phyloP scores from a whole-genome alignment of 768 basidiomycete genomes.

The Termitomyces sp. region DNA sequence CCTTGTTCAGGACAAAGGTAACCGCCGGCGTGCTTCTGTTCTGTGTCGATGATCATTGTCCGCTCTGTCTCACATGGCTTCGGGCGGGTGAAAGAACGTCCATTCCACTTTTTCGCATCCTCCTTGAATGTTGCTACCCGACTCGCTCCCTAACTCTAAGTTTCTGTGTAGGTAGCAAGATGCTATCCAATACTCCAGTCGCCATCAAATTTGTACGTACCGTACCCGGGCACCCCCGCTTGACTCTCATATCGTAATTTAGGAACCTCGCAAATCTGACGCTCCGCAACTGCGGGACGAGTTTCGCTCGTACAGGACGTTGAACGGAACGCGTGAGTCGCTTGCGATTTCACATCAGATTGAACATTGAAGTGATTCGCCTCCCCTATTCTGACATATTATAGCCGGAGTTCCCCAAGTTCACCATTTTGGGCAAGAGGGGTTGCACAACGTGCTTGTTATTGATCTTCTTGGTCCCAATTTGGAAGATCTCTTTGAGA shows the following conservation, averaged over 20 bases:
- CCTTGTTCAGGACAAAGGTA: background rate
- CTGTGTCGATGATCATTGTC: background rate
- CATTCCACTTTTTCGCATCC: background rate
- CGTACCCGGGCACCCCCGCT: constrained; percentile 4
- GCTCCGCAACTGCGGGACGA: constrained; percentile 97
- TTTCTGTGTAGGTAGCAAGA: constrained; percentile 63
- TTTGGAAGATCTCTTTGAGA: constrained; percentile 96
- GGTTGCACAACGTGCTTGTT: constrained; percentile 92
- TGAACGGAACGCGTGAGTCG: constrained; percentile 80
- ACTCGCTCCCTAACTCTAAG: constrained; percentile 3
- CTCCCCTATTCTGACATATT: constrained; percentile 5
- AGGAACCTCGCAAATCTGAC: constrained; percentile 96
- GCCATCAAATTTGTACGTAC: constrained; percentile 93
- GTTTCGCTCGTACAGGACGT: constrained; percentile 93
- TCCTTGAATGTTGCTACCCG: background rate
- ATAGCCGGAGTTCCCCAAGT: constrained; percentile 96
- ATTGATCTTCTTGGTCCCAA: constrained; percentile 97
- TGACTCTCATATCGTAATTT: constrained; percentile 9
- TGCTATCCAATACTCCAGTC: constrained; percentile 80
- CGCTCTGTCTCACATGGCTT: background rate
- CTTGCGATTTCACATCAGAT: background rate
- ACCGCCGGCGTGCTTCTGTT: background rate
- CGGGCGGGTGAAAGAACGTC: background rate
- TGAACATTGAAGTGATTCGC: background rate
- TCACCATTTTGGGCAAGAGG: constrained; percentile 98